Base-by-base conservation (phyloP, 148 eudicot genomes). In the Vaccinium macrocarpon region DNA sequence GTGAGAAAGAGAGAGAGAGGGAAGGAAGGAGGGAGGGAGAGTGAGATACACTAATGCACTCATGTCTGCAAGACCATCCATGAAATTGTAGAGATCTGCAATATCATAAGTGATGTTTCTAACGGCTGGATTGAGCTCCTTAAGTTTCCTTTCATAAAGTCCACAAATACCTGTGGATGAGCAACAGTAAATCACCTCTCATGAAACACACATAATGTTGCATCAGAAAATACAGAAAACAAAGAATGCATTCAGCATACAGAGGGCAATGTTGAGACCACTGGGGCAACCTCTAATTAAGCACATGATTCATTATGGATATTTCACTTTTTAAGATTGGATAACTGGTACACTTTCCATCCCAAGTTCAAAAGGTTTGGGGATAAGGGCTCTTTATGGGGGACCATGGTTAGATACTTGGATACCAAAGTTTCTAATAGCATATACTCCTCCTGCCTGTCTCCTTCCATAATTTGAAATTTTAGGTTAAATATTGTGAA, bases 31-130 rank as follows among this genome's bases (percentile, higher is more conserved):
- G 84, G 70, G 80, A 89, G 84, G 80, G 73, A 83, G 86, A 86
- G 86, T 82, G 81, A 86, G 85, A 55, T 91, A 97, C 99, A 97
- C 96, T 87, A 95, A 85, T 52, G 98, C 98, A 89, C 99, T 97
- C 97, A 97, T 73, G 90, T 97, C 99, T 14, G 91, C 89, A 57
- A 97, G 94, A 84, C 99, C 98, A 83, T 97, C 99, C 73, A 97
- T 92, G 86, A 95, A 97, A 80, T 97, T 97, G 89, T 95, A 97
- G 48, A 97, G 91, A 91, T 95, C 99, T 21, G 91, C 90, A 79
- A 95, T 92, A 84, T 97, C 98, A 85, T 97, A 97, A 82, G 90
- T 91, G 57, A 97, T 88, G 89, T 92, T 91, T 82, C 93, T 88
- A 55, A 89, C 82, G 64, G 95, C 87, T 79, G 99, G 98, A 88